A percentile compares a stretch with the other conserved stretches of the same genome.
phyloP scores from a whole-genome alignment of 805 yeast genomes.

The Saturnispora serradocipensis region DNA sequence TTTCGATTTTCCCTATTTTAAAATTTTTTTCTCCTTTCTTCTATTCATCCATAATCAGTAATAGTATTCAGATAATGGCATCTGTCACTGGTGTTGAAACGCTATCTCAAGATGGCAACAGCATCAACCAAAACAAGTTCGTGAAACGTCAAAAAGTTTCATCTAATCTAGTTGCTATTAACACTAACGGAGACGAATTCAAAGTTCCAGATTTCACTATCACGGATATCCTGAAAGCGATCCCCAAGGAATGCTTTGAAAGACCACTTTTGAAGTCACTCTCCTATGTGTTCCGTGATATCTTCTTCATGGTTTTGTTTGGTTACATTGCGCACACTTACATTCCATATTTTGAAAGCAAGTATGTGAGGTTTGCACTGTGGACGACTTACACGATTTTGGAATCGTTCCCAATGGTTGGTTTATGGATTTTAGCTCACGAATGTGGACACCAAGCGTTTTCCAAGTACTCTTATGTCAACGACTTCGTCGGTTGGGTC shows the following conservation, averaged over 20 bases:
- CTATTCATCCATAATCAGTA: neutral
- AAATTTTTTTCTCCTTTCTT: neutral
- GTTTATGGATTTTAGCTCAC: conserved; percentile 55
- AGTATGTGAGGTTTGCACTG: conserved; percentile 29
- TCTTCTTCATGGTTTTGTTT: conserved; percentile 33
- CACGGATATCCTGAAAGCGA: conserved; percentile 46
- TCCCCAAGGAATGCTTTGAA: conserved; percentile 54
- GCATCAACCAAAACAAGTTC: neutral
- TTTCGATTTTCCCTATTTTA: neutral
- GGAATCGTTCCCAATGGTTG: conserved; percentile 44
- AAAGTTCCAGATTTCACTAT: conserved; percentile 55
- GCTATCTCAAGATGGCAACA: neutral
- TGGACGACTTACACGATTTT: conserved; percentile 34
- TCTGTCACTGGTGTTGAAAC: neutral
- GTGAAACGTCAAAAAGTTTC: conserved; percentile 7
- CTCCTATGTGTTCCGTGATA: conserved; percentile 46
- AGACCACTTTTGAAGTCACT: conserved; percentile 42
- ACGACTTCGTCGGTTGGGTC: conserved; percentile 53
- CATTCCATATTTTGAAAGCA: conserved; percentile 34
- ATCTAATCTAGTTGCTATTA: conserved; percentile 30
- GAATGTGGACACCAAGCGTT: conserved; percentile 61
- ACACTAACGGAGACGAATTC: conserved; percentile 45
- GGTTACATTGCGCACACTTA: conserved; percentile 35
- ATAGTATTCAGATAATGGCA: neutral
- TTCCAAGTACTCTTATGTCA: conserved; percentile 42